These are phyloP conservation scores for Hypsizygus ulmarius DNA, from an alignment of 1,284 basidiomycete species.

Conservation along the genomic window DNA sequence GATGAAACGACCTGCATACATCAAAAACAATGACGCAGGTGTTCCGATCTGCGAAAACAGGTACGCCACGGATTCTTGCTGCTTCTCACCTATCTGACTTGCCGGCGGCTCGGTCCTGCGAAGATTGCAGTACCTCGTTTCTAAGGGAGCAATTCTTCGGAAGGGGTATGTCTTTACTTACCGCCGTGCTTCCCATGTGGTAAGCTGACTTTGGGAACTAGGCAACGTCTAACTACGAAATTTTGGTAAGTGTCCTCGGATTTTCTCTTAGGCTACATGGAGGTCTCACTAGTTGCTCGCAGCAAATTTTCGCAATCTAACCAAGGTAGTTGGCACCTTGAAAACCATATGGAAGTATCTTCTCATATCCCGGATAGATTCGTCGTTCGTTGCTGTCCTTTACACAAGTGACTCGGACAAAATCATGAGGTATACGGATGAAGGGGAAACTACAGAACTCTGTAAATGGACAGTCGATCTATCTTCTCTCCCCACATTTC, in stretches of 20 bases:
- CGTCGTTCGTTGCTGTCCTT: slow-evolving; percentile 71
- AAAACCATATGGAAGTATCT: not conserved
- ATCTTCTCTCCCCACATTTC: slow-evolving; percentile 71
- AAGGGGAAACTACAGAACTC: slow-evolving; percentile 71
- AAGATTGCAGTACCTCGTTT: slow-evolving; percentile 79
- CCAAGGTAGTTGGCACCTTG: slow-evolving; percentile 46
- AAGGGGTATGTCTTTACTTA: slow-evolving; percentile 56
- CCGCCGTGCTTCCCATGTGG: slow-evolving; percentile 13
- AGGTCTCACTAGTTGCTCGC: slow-evolving; percentile 23
- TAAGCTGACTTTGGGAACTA: slow-evolving; percentile 28
- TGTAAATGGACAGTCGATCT: slow-evolving; percentile 87
- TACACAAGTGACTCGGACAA: slow-evolving; percentile 72
- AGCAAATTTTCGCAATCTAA: slow-evolving; percentile 73
- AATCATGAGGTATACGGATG: slow-evolving; percentile 78
- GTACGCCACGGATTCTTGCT: slow-evolving; percentile 35
- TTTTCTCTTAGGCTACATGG: slow-evolving; percentile 9
- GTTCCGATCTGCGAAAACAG: slow-evolving; percentile 79
- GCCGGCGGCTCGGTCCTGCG: slow-evolving; percentile 26
- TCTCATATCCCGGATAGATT: slow-evolving; percentile 45
- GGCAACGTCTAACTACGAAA: slow-evolving; percentile 73
- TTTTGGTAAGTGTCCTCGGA: slow-evolving; percentile 55
- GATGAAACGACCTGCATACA: slow-evolving; percentile 78
- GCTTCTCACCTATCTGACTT: slow-evolving; percentile 21
- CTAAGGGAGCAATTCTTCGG: slow-evolving; percentile 77
- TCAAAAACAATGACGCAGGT: slow-evolving; percentile 70